These are phyloP conservation scores for Globomyces pollinis-pini DNA, from an alignment of 192 early-diverging fungal species.

Conservation along the genomic window DNA sequence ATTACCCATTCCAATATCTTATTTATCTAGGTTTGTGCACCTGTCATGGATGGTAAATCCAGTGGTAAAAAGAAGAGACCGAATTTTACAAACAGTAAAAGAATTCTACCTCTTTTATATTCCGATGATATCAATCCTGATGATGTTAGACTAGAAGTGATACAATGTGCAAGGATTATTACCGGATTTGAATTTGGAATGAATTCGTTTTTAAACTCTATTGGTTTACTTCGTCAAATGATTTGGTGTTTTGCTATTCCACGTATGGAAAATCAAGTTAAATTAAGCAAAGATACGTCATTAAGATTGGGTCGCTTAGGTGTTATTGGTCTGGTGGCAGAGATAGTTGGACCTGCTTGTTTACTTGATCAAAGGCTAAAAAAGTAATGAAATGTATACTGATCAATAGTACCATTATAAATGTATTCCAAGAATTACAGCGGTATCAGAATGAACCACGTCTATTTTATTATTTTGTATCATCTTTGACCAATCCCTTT, in stretches of 20 bases:
- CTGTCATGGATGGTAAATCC: neutral
- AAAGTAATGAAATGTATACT: neutral
- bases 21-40: neutral
- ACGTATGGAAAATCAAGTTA: neutral
- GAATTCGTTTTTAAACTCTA: neutral
- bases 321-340: neutral
- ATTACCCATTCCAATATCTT: neutral
- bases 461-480: constrained; percentile 10
- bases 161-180: neutral
- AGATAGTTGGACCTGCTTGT: neutral
- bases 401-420: neutral
- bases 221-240: constrained; percentile 1
- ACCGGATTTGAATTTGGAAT: constrained; percentile 1
- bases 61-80: neutral
- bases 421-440: neutral
- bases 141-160: constrained; percentile 7
- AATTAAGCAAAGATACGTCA: neutral
- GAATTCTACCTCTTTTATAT: neutral
- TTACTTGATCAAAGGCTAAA: neutral
- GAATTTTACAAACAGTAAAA: no score
- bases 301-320: neutral
- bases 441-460: constrained; percentile 1
- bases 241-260: constrained; percentile 4
- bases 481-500: constrained; percentile 6
- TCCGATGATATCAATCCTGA: neutral